phyloP scores from a whole-genome alignment of 768 basidiomycete genomes.

The Pulveroboletus sp. region DNA sequence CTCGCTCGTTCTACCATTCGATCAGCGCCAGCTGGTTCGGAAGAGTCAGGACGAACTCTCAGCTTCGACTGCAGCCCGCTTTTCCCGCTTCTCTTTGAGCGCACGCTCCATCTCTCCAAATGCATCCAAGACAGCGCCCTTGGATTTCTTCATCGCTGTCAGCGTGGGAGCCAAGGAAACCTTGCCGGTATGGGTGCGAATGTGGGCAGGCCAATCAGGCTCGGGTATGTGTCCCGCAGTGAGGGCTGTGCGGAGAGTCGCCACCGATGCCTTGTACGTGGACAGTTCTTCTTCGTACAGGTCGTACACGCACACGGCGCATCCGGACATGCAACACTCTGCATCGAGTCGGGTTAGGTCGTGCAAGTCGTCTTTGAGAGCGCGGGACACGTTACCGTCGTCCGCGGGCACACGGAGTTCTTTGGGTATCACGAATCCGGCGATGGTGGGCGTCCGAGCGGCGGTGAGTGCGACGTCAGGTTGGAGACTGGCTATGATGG shows the following conservation, averaged over 20 bases:
- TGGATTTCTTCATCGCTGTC: slow-evolving; percentile 11
- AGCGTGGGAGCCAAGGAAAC: not conserved
- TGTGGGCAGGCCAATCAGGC: slow-evolving; percentile 59
- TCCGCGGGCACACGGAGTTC: slow-evolving; percentile 58
- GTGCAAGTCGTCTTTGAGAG: not conserved
- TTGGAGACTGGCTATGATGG: slow-evolving; percentile 1
- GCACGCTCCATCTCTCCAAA: slow-evolving; percentile 70
- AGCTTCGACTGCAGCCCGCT: slow-evolving; percentile 30
- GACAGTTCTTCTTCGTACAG: slow-evolving; percentile 72
- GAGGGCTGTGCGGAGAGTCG: slow-evolving; percentile 49
- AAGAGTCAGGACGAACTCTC: slow-evolving; percentile 37
- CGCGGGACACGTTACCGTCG: slow-evolving; percentile 49
- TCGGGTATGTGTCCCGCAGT: slow-evolving; percentile 45
- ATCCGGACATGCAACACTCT: slow-evolving; percentile 97
- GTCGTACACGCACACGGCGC: slow-evolving; percentile 89
- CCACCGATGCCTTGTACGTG: slow-evolving; percentile 56
- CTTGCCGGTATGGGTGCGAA: slow-evolving; percentile 30
- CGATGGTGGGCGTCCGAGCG: slow-evolving; percentile 6
- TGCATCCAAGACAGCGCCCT: slow-evolving; percentile 47
- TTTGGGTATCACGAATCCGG: slow-evolving; percentile 47
- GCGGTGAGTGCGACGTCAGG: not conserved
- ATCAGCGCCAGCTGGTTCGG: slow-evolving; percentile 9
- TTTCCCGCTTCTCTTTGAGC: slow-evolving; percentile 45
- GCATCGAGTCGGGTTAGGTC: not conserved
- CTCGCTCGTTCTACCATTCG: slow-evolving; percentile 13